A percentile compares a stretch with the other conserved stretches of the same genome.
These are phyloP conservation scores for Carex scoparia DNA, from an alignment of 176 grass and related monocot genomes.

Conservation along the genomic window DNA sequence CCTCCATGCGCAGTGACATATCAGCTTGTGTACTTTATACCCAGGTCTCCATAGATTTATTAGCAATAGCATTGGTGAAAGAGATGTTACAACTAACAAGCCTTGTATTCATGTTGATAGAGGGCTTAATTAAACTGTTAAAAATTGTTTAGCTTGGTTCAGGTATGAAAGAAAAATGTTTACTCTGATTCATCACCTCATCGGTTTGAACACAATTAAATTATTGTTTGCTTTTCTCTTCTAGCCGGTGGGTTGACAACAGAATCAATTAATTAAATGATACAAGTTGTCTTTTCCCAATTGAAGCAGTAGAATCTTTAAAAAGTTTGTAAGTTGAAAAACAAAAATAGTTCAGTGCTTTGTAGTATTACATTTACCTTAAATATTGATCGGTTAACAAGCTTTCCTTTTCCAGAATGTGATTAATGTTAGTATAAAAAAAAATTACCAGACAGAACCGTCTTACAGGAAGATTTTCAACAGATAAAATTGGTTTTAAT, in stretches of 20 bases:
- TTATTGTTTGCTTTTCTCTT: neutral
- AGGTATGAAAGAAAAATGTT: neutral
- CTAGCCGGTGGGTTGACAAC: neutral
- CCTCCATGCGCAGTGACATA: neutral
- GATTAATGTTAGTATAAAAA: neutral
- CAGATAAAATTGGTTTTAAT: neutral
- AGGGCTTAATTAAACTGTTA: neutral
- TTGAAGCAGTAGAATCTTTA: neutral
- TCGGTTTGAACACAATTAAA: neutral
- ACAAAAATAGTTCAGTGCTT: neutral
- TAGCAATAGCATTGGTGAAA: conserved; percentile 7
- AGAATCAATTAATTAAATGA: neutral
- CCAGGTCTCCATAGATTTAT: neutral
- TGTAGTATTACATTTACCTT: neutral
- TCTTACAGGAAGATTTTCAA: neutral
- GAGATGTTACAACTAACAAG: conserved; percentile 14
- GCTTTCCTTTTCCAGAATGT: neutral
- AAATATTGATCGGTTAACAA: neutral
- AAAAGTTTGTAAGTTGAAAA: neutral
- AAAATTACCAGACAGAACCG: neutral
- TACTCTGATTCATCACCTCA: neutral
- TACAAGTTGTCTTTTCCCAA: neutral
- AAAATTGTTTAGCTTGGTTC: neutral
- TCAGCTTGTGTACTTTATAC: conserved; percentile 7
- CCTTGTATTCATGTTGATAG: neutral